Evolutionary conservation across 2,329 filamentous ascomycete genomes (phyloP), one percentile per base, ranked within the genome.

Genomic region (Fusarium sp.): DNA sequence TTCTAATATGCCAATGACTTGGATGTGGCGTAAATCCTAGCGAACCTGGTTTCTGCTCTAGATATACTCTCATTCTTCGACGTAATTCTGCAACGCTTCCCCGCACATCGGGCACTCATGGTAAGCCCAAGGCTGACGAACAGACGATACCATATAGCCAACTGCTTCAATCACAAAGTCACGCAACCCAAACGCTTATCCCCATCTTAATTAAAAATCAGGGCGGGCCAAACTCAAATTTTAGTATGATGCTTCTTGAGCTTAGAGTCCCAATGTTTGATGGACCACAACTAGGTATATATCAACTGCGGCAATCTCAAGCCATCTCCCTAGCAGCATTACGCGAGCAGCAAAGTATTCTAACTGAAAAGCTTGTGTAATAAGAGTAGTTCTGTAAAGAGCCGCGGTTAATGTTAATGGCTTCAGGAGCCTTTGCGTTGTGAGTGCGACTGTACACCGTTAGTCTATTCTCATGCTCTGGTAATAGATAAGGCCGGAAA

Each of bases 121-220:
- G 11, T 23, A 10, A 14, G 29, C 21, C 29, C 16, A 10, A 7
- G 27, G 21, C 29, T 49, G 46, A 33, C 29, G 7, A 23, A 18
- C 46, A 33, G 16, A n/a, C 11, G 5, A 23, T 14, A 49, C 2
- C 4, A 23, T 6, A 23, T 4, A 16, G 10, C 27, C 6, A 3
- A 23, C 10, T 14, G 16, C 21, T 49, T n/a, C 4, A 14, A 19
- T 14, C 16, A 10, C 8, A 12, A 19, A 9, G 7, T n/a, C 2
- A 29, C 7, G 12, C 7, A 31, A 18, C 21, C 2, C 5, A 10
- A 18, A 14, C 10, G 1, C 16, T 10, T 5, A 12, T 48, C 0
- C 4, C 7, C 10, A n/a, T 7, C 7, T 15, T 5, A 0, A 23
- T 33, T 10, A 23, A 23, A 10, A 1, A 4, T 19, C 2, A 12